Base-by-base conservation (phyloP, 345 rosid genomes). In the Luvunga scandens region DNA sequence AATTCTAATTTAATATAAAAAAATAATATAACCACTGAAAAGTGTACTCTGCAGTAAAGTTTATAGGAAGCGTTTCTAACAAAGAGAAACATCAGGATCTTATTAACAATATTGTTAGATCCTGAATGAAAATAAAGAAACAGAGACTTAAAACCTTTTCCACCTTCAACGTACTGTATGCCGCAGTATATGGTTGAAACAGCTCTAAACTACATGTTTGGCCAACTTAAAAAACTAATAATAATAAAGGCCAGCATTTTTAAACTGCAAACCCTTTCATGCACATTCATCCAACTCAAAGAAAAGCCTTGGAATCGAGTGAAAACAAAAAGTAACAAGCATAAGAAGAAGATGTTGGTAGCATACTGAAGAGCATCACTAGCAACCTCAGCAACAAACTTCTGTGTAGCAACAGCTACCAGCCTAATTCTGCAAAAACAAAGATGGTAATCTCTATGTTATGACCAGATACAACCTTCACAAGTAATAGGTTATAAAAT, bases 371-470 rank as follows among this genome's bases (percentile, higher is more conserved):
- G 97, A 36, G 99, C 94, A 64, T 96, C 97, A 10, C 84, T 87
- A 63, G 98, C 99, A 81, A 96, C 96, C 84, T 96, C 99, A 12
- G 98, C 82, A 75, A 96, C 94, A 28, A 94, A 96, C 86, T 96
- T 96, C 80, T 94, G 99, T 14, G 99, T 96, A 50, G 98, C 99
- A 81, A 96, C 94, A 76, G 99, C 97, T 36, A 94, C 94, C 78
- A 96, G 85, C 87, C 98, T 89, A 77, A 87, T 82, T 79, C 98
- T 96, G 95, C 81, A 84, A 77, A 77, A 64, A 70, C n/a, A 36
- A 50, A 38, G 34, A 45, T 22, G 34, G 67, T 66, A 19, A 16
- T 69, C 67, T 75, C 74, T 57, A 71, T 31, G 19, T 50, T 48
- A 21, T 24, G 36, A 50, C 31, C 69, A 68, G n/a, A 77, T 4